Percentiles rank a stretch among this genome's conserved stretches.
Conservation (phyloP, 2,329 filamentous ascomycete genomes). For the Biscogniauxia mediterranea region DNA sequence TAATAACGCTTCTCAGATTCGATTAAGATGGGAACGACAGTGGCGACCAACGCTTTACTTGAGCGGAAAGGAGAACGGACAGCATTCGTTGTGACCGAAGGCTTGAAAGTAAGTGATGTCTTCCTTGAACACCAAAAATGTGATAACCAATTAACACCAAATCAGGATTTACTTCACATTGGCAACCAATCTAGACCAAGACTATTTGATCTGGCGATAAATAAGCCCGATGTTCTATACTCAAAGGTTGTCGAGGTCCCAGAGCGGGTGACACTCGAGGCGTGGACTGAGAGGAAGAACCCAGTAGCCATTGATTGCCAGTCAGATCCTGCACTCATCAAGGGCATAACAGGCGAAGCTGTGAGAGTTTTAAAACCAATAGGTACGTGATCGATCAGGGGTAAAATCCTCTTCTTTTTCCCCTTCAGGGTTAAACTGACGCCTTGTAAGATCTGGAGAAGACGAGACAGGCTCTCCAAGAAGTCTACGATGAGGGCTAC, state of each 20-base stretch:
- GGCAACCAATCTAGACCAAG: constrained; percentile 87
- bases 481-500: constrained; percentile 68
- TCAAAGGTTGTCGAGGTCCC: constrained; percentile 84
- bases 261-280: constrained; percentile 86
- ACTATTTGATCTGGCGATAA: constrained; percentile 88
- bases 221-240: constrained; percentile 84
- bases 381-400: constrained; percentile 52
- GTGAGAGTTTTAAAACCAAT: constrained; percentile 68
- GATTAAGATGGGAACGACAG: constrained; percentile 97
- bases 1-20: constrained; percentile 76
- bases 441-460: too few species aligned
- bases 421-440: too few species aligned
- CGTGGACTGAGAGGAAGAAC: constrained; percentile 66
- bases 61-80: constrained; percentile 89
- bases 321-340: constrained; percentile 69
- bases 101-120: constrained; percentile 49
- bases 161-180: constrained; percentile 78
- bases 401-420: too few species aligned
- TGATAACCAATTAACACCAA: too few species aligned
- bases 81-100: constrained; percentile 81
- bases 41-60: constrained; percentile 87
- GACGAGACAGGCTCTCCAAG: constrained; percentile 52
- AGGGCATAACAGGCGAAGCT: constrained; percentile 70
- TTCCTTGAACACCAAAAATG: too few species aligned
- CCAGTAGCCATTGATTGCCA: too few species aligned